phyloP scores from a whole-genome alignment of 2,329 filamentous ascomycete species.

The Penicillium brasilianum region DNA sequence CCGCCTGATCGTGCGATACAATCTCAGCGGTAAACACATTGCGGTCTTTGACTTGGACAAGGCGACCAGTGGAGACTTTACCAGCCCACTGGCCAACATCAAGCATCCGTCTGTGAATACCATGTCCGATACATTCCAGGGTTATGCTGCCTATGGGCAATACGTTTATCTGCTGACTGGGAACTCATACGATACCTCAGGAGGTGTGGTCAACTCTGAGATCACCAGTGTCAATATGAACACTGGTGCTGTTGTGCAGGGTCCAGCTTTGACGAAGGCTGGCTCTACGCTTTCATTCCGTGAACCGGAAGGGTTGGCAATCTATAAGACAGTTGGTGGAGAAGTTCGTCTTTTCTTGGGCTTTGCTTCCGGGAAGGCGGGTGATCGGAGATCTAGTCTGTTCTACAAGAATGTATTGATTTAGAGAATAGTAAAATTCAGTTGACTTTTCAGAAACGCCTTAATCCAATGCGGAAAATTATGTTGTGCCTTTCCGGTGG shows the following conservation, averaged over 20 bases:
- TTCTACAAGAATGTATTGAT: slow-evolving; percentile 30
- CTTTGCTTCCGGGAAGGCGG: slow-evolving; percentile 28
- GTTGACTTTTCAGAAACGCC: too few relatives aligned
- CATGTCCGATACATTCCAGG: slow-evolving; percentile 21
- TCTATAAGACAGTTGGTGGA: slow-evolving; percentile 27
- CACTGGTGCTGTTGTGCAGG: slow-evolving; percentile 26
- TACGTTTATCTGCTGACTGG: slow-evolving; percentile 28
- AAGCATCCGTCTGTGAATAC: slow-evolving; percentile 18
- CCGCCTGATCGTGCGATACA: slow-evolving; percentile 25
- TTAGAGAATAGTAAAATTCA: too few relatives aligned
- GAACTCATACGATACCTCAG: slow-evolving; percentile 21
- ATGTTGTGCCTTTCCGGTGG: neutral
- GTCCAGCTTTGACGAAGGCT: slow-evolving; percentile 27
- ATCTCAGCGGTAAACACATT: slow-evolving; percentile 23
- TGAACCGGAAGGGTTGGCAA: slow-evolving; percentile 30
- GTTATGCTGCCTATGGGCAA: slow-evolving; percentile 24
- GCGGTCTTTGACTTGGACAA: slow-evolving; percentile 24
- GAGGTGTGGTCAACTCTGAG: slow-evolving; percentile 24
- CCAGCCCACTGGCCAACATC: slow-evolving; percentile 21
- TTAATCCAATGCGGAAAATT: too few relatives aligned
- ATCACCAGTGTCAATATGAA: slow-evolving; percentile 28
- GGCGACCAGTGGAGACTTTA: slow-evolving; percentile 25
- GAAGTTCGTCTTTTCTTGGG: slow-evolving; percentile 30
- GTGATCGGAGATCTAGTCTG: slow-evolving; percentile 27
- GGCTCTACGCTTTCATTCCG: slow-evolving; percentile 27